A percentile compares a stretch with the other conserved stretches of the same genome.
phyloP scores from a whole-genome alignment of 495 filamentous ascomycete genomes.

The Neurospora hispaniola region DNA sequence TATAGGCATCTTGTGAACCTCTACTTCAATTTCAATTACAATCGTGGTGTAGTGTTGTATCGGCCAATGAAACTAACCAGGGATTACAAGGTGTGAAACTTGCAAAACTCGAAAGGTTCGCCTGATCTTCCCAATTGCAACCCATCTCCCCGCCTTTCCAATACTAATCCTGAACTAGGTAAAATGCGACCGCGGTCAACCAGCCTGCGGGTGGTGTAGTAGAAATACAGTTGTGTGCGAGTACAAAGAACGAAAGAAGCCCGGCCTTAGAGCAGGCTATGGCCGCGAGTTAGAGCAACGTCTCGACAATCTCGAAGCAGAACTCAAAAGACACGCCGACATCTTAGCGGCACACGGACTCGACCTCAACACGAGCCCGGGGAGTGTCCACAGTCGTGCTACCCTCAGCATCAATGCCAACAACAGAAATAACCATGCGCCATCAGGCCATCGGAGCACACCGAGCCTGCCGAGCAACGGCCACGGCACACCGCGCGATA shows the following conservation, averaged over 20 bases:
- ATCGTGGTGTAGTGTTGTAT: neutral
- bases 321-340: conserved; percentile 38
- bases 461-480: conserved; percentile 32
- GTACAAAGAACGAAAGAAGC: conserved; percentile 80
- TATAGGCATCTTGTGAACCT: neutral
- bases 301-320: conserved; percentile 47
- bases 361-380: conserved; percentile 11
- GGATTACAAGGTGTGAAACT: neutral
- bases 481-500: conserved; percentile 35
- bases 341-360: conserved; percentile 28
- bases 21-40: neutral
- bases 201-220: conserved; percentile 79
- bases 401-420: conserved; percentile 23
- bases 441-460: conserved; percentile 37
- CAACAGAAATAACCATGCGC: conserved; percentile 27
- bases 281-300: conserved; percentile 79
- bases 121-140: neutral
- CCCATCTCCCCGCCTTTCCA: neutral
- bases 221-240: conserved; percentile 69
- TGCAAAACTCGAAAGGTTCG: neutral
- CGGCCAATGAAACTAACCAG: neutral
- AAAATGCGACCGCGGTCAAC: conserved; percentile 74
- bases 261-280: conserved; percentile 74
- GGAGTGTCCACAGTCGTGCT: conserved; percentile 23
- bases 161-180: conserved; percentile 31